Evolutionary conservation across 2,329 filamentous ascomycete genomes (phyloP).

Genomic region (Pleurostoma richardsiae): DNA sequence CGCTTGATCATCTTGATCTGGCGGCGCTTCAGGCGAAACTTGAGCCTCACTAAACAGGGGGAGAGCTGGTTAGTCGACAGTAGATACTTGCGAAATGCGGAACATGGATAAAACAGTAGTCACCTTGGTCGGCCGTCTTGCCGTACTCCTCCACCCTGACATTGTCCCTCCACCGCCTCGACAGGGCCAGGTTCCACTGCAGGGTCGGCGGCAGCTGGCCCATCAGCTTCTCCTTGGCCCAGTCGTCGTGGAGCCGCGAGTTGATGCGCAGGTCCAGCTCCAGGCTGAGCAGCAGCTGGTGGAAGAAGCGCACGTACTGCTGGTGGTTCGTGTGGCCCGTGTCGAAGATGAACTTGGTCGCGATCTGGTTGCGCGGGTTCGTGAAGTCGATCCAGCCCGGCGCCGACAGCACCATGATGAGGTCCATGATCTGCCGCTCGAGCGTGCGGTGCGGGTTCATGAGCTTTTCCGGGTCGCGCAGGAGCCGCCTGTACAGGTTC

Average conservation of each 20-base stretch:
- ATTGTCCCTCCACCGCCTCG: conserved; percentile 66
- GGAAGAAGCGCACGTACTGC: conserved; percentile 64
- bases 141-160: conserved; percentile 61
- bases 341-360: conserved; percentile 68
- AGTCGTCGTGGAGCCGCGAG: conserved; percentile 53
- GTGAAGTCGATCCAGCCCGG: conserved; percentile 72
- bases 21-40: conserved; percentile 58
- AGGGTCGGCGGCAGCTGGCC: conserved; percentile 64
- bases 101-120: conserved; percentile 12
- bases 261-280: conserved; percentile 69
- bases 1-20: conserved; percentile 65
- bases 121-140: conserved; percentile 43
- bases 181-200: conserved; percentile 69
- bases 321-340: conserved; percentile 47
- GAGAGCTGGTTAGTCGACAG: no score
- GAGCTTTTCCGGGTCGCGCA: conserved; percentile 62
- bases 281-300: conserved; percentile 69
- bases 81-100: not conserved
- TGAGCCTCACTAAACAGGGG: conserved; percentile 46
- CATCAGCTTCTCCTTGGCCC: conserved; percentile 60
- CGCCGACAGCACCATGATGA: conserved; percentile 65
- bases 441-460: conserved; percentile 57
- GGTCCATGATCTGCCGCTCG: conserved; percentile 67
- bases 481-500: conserved; percentile 61
- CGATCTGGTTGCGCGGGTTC: conserved; percentile 63